Evolutionary conservation across 2,329 filamentous ascomycete species (phyloP).

Genomic region (Trichophaea hybrida): DNA sequence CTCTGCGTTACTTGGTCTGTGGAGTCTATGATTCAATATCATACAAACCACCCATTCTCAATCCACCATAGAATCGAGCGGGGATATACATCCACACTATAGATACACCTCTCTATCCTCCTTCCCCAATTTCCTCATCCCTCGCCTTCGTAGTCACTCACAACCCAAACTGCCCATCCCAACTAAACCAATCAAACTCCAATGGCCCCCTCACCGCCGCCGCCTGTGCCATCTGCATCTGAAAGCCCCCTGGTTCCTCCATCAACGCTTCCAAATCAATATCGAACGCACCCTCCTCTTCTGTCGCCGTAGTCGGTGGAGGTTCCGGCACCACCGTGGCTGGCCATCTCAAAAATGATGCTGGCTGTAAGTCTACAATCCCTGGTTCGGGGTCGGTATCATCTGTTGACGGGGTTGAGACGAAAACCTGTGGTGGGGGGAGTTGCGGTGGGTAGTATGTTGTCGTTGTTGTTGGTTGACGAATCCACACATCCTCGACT

Average conservation of each 20-base stretch:
- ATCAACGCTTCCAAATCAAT: constrained; percentile 25
- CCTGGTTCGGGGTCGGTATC: not conserved
- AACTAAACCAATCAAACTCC: constrained; percentile 28
- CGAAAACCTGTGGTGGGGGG: not conserved
- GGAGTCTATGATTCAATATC: too few species aligned
- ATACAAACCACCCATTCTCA: too few species aligned
- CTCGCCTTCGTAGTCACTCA: too few species aligned
- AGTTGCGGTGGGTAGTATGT: not conserved
- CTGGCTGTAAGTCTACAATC: constrained; percentile 13
- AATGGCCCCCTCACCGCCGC: constrained; percentile 22
- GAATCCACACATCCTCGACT: not conserved
- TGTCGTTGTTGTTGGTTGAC: not conserved
- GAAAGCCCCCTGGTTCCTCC: constrained; percentile 25
- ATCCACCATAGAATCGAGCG: too few species aligned
- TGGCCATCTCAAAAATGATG: constrained; percentile 19
- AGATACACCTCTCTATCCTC: too few species aligned
- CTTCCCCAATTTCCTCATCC: too few species aligned
- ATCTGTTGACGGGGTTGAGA: not conserved
- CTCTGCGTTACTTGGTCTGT: too few species aligned
- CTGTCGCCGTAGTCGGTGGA: not conserved
- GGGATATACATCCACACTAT: too few species aligned
- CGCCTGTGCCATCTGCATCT: constrained; percentile 26
- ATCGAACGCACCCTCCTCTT: constrained; percentile 19
- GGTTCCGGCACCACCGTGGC: not conserved
- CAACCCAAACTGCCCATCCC: constrained; percentile 17